A percentile compares a stretch with the other conserved stretches of the same genome.
Evolutionary conservation across 1,139 yeast genomes (phyloP).

Genomic region (Debaryomyces nepalensis): DNA sequence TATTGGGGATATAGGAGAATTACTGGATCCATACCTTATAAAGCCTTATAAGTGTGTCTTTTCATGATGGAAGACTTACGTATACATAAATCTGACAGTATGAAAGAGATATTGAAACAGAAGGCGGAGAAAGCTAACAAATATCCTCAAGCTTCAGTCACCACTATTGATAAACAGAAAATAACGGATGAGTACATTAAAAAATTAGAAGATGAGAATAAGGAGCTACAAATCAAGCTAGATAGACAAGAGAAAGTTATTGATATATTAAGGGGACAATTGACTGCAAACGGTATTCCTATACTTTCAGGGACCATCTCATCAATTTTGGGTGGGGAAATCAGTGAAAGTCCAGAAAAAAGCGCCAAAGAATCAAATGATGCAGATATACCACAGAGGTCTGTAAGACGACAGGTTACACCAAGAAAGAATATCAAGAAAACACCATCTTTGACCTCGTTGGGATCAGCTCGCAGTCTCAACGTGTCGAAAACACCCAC

Average conservation of each 20-base stretch:
- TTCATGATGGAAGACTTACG: constrained; percentile 8
- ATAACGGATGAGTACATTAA: constrained; percentile 40
- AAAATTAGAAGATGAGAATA: constrained; percentile 41
- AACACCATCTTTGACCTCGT: background rate
- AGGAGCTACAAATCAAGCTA: constrained; percentile 29
- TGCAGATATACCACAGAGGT: constrained; percentile 20
- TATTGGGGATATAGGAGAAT: background rate
- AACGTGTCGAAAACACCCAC: background rate
- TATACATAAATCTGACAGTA: constrained; percentile 7
- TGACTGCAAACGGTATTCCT: constrained; percentile 15
- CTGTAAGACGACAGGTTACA: constrained; percentile 20
- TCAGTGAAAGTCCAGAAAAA: constrained; percentile 3
- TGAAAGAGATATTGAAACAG: constrained; percentile 5
- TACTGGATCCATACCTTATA: background rate
- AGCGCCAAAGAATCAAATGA: constrained; percentile 5
- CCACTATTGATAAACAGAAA: constrained; percentile 38
- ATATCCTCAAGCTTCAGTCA: constrained; percentile 42
- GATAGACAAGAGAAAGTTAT: constrained; percentile 17
- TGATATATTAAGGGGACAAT: constrained; percentile 24
- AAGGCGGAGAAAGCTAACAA: constrained; percentile 2
- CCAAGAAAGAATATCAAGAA: constrained; percentile 4
- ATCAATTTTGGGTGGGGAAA: constrained; percentile 9
- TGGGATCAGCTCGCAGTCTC: background rate
- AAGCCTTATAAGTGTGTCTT: background rate
- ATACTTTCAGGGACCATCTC: constrained; percentile 9